Evolutionary conservation across 1,284 basidiomycete genomes (phyloP).

Genomic region (Salmacisia buchloeana): DNA sequence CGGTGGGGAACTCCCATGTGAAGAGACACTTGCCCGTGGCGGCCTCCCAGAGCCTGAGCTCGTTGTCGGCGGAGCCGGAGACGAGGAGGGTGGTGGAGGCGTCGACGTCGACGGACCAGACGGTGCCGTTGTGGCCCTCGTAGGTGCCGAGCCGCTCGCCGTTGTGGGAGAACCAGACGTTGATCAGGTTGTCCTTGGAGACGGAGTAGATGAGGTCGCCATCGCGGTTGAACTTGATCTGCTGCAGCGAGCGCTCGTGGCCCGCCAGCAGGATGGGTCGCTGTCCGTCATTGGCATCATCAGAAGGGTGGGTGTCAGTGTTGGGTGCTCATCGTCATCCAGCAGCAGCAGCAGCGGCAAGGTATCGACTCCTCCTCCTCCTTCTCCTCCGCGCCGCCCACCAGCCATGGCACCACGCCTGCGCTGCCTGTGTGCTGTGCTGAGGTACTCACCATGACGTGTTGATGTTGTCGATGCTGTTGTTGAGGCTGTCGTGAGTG

Average conservation of each 20-base stretch:
- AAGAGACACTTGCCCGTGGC: slow-evolving; percentile 73
- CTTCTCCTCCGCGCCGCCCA: too few species aligned
- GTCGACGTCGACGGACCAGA: slow-evolving; percentile 95
- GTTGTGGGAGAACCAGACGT: slow-evolving; percentile 98
- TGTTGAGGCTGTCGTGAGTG: too few species aligned
- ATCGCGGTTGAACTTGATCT: slow-evolving; percentile 72
- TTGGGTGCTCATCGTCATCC: too few species aligned
- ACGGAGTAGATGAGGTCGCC: slow-evolving; percentile 93
- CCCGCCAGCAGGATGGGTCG: slow-evolving; percentile 59
- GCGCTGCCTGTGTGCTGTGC: too few species aligned
- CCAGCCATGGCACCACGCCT: too few species aligned
- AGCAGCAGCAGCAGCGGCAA: too few species aligned
- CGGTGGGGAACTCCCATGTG: slow-evolving; percentile 92
- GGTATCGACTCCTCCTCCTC: too few species aligned
- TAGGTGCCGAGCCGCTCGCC: slow-evolving; percentile 96
- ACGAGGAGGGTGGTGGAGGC: slow-evolving; percentile 78
- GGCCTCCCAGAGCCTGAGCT: slow-evolving; percentile 85
- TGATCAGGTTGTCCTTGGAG: slow-evolving; percentile 91
- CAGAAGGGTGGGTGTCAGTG: too few species aligned
- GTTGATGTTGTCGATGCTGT: too few species aligned
- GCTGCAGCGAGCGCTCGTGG: slow-evolving; percentile 93
- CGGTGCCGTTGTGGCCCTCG: slow-evolving; percentile 88
- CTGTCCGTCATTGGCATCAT: too few species aligned
- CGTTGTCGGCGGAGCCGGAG: slow-evolving; percentile 81
- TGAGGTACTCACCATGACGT: too few species aligned